Percentiles rank a stretch among this genome's conserved stretches.
Conservation (phyloP, 139 green algal genomes). For the Gonium pectorale region DNA sequence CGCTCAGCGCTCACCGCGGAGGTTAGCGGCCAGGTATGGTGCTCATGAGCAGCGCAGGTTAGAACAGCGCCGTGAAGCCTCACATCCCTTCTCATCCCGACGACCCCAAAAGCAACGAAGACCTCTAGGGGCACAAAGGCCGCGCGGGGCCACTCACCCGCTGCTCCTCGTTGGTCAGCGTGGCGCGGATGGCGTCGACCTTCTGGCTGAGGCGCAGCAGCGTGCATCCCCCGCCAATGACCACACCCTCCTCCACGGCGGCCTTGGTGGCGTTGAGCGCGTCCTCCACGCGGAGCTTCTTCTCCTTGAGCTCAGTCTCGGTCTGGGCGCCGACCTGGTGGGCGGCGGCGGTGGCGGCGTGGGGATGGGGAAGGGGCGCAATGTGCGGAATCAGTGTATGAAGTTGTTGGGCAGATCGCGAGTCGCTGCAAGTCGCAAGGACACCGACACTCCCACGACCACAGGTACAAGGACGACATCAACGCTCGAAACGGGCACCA, state of each 20-base stretch:
- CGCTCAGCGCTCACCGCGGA: too few relatives aligned
- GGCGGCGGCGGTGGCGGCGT: neutral
- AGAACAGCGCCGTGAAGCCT: too few relatives aligned
- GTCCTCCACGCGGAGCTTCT: constrained; percentile 99
- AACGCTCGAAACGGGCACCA: too few relatives aligned
- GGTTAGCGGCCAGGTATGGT: too few relatives aligned
- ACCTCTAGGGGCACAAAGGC: too few relatives aligned
- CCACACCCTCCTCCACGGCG: constrained; percentile 99
- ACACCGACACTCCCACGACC: too few relatives aligned
- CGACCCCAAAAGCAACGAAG: too few relatives aligned
- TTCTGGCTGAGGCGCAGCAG: constrained; percentile 92
- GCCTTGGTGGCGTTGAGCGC: constrained; percentile 99
- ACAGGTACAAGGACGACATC: too few relatives aligned
- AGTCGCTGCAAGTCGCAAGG: too few relatives aligned
- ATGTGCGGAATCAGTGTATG: neutral
- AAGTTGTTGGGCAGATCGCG: neutral
- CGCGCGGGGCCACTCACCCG: constrained; percentile 16
- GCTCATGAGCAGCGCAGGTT: too few relatives aligned
- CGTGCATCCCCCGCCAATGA: constrained; percentile 97
- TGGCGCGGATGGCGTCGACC: constrained; percentile 88
- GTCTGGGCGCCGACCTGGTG: constrained; percentile 97
- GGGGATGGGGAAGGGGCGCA: neutral
- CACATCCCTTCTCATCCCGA: too few relatives aligned
- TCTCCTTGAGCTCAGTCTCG: constrained; percentile 99
- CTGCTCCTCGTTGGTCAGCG: constrained; percentile 84